Evolutionary conservation across 306 rosid genomes (phyloP).

Genomic region (Vigna nakashimae): DNA sequence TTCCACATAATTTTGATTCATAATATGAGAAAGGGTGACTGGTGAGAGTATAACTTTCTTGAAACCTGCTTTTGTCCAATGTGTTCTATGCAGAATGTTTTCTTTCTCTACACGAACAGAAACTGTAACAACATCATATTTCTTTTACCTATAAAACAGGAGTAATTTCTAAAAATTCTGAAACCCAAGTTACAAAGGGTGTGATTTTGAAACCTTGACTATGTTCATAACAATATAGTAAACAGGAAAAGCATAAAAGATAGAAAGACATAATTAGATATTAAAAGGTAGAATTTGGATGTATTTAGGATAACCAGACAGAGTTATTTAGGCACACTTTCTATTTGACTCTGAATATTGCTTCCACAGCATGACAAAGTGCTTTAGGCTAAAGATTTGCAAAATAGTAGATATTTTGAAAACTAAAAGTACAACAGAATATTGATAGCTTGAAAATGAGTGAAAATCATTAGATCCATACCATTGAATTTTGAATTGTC

Average conservation of each 20-base stretch:
- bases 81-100: not conserved
- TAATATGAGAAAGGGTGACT: not conserved
- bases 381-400: constrained; percentile 14
- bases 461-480: constrained; percentile 35
- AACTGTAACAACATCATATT: constrained; percentile 10
- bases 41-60: not conserved
- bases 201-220: constrained; percentile 18
- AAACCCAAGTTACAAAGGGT: constrained; percentile 5
- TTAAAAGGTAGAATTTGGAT: not conserved
- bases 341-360: constrained; percentile 29
- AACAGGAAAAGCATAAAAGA: not conserved
- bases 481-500: constrained; percentile 85
- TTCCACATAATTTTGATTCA: constrained; percentile 24
- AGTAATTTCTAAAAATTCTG: constrained; percentile 8
- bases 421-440: constrained; percentile 28
- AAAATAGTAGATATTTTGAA: constrained; percentile 6
- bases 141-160: not conserved
- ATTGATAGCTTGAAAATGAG: constrained; percentile 21
- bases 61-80: not conserved
- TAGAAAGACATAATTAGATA: not conserved
- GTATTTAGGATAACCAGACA: not conserved
- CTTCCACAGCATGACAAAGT: constrained; percentile 1
- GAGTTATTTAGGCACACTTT: not conserved
- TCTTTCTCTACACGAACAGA: not conserved
- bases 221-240: constrained; percentile 5